Percentiles rank a stretch among this genome's conserved stretches.
Evolutionary conservation across 2,329 filamentous ascomycete species (phyloP).

Genomic region (Microdochium trichocladiopsis): DNA sequence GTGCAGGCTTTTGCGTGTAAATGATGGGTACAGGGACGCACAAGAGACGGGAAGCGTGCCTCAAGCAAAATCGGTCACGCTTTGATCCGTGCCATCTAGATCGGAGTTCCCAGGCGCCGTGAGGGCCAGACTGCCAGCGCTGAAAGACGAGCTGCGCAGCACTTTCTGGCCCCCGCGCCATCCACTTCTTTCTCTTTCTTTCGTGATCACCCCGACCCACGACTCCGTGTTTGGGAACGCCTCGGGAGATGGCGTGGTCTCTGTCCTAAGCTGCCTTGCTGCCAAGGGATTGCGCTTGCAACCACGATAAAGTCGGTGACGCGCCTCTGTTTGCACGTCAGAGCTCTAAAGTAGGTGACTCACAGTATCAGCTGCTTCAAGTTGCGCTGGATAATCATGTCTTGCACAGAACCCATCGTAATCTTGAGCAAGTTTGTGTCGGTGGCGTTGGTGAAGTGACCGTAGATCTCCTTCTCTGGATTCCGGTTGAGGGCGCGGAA

Average conservation of each 20-base stretch:
- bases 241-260: background rate
- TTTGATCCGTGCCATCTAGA: background rate
- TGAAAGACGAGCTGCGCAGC: background rate
- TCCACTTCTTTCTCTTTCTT: background rate
- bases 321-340: background rate
- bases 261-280: background rate
- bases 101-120: background rate
- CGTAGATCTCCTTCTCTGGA: constrained; percentile 56
- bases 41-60: background rate
- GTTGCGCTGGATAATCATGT: constrained; percentile 83
- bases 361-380: constrained; percentile 71
- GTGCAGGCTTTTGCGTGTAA: too few species aligned
- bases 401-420: constrained; percentile 79
- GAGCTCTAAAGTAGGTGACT: constrained; percentile 23
- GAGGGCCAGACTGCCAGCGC: background rate
- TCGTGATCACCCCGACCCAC: background rate
- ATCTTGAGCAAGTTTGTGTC: constrained; percentile 74
- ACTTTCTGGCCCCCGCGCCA: background rate
- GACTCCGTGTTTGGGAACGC: background rate
- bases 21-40: background rate
- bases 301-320: background rate
- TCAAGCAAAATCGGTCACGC: background rate
- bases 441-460: constrained; percentile 55
- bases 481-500: constrained; percentile 71
- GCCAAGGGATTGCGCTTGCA: constrained; percentile 4